Percentiles rank a stretch among this genome's conserved stretches.
phyloP scores from a whole-genome alignment of 2,329 filamentous ascomycete species.

The Epichloe typhina region DNA sequence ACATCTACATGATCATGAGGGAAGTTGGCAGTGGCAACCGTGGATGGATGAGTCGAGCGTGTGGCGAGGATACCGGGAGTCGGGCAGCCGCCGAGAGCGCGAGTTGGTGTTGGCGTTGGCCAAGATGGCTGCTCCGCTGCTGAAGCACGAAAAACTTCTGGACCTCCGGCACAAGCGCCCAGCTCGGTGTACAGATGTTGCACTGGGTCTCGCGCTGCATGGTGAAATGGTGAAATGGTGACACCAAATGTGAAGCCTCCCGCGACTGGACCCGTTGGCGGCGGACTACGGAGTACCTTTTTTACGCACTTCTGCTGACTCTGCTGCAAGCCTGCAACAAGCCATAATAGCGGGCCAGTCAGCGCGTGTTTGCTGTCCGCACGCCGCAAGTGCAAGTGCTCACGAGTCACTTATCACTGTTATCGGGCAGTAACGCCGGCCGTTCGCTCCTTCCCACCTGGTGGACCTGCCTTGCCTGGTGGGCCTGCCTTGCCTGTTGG shows the following conservation, averaged over 20 bases:
- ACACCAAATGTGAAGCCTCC: neutral
- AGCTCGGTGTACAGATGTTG: neutral
- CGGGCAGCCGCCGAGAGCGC: neutral
- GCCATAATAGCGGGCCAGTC: neutral
- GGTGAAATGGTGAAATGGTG: neutral
- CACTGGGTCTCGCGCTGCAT: neutral
- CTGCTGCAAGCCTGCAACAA: too few species aligned
- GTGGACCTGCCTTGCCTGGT: neutral
- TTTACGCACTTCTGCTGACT: too few species aligned
- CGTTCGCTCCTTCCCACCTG: conserved; percentile 1
- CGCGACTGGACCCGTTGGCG: too few species aligned
- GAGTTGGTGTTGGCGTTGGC: neutral
- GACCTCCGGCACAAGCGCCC: neutral
- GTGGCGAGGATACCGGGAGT: neutral
- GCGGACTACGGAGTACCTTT: too few species aligned
- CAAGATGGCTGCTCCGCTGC: conserved; percentile 1
- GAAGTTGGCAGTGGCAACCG: neutral
- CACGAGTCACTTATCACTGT: too few species aligned
- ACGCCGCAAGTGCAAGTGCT: too few species aligned
- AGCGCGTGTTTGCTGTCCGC: neutral
- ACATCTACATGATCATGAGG: neutral
- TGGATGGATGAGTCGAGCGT: neutral
- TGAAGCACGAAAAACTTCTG: neutral
- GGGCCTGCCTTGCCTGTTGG: neutral
- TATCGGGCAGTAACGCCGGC: too few species aligned